Conservation (phyloP, 176 grass and related monocot genomes). For the Urochloa ruziziensis region DNA sequence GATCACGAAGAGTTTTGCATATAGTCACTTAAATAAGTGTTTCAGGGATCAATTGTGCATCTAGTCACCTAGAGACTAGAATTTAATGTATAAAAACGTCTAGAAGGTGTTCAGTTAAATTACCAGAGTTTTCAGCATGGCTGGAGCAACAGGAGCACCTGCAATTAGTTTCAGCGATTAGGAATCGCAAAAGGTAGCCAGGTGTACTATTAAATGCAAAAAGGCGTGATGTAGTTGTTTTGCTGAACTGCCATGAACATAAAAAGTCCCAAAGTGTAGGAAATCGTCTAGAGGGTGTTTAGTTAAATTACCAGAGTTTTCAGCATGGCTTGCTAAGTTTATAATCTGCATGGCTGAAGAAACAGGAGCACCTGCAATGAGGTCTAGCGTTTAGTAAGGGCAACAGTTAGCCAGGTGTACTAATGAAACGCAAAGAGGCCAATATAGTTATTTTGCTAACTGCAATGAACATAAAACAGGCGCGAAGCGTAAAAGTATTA, state of each 20-base stretch:
- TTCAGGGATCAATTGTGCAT: too few relatives aligned
- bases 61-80: neutral
- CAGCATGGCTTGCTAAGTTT: neutral
- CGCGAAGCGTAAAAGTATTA: neutral
- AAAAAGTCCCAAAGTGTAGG: too few relatives aligned
- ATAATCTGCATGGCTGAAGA: neutral
- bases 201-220: too few relatives aligned
- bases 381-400: neutral
- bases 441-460: neutral
- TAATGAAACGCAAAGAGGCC: neutral
- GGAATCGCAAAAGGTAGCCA: too few relatives aligned
- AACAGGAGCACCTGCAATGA: neutral
- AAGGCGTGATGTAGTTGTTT: too few relatives aligned
- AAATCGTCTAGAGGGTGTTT: neutral
- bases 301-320: neutral
- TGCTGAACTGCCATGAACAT: neutral
- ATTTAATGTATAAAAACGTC: neutral
- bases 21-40: too few relatives aligned
- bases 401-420: neutral
- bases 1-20: neutral
- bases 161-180: neutral
- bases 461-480: too few relatives aligned
- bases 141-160: neutral
- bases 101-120: too few relatives aligned
- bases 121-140: too few relatives aligned